Evolutionary conservation across 148 eudicot genomes (phyloP).

Genomic region (Persicaria tinctoria): DNA sequence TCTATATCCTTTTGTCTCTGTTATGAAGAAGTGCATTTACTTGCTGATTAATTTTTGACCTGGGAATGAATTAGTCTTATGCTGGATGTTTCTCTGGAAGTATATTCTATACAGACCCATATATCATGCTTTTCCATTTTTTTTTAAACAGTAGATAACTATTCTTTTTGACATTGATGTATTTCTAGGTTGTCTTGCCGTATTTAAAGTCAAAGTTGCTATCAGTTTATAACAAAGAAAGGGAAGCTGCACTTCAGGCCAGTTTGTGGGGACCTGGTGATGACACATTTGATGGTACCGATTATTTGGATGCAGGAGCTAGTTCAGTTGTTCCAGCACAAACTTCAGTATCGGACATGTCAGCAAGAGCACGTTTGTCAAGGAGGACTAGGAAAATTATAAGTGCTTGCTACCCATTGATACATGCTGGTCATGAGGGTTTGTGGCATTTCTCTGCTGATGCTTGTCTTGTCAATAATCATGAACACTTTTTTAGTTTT

Average conservation of each 20-base stretch:
- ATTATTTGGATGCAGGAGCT: conserved; percentile 40
- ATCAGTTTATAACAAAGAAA: conserved; percentile 73
- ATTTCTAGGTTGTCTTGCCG: conserved; percentile 76
- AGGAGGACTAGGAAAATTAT: conserved; percentile 55
- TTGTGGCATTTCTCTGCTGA: not conserved
- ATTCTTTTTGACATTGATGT: conserved; percentile 9
- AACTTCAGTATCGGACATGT: conserved; percentile 39
- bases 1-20: not conserved
- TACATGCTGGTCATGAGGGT: conserved; percentile 99
- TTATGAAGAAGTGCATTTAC: not conserved
- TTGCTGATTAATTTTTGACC: not conserved
- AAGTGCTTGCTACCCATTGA: conserved; percentile 79
- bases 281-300: conserved; percentile 50
- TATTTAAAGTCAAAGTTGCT: conserved; percentile 91
- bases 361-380: conserved; percentile 41
- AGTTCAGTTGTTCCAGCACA: conserved; percentile 42
- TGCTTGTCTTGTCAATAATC: not conserved
- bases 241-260: conserved; percentile 90
- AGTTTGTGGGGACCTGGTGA: conserved; percentile 86
- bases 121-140: not conserved
- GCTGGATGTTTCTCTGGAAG: not conserved
- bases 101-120: not conserved
- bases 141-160: not conserved
- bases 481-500: not conserved
- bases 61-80: not conserved